These are phyloP conservation scores for Umbelopsis vinacea DNA, from an alignment of 192 early-diverging fungal genomes.

Conservation along the genomic window DNA sequence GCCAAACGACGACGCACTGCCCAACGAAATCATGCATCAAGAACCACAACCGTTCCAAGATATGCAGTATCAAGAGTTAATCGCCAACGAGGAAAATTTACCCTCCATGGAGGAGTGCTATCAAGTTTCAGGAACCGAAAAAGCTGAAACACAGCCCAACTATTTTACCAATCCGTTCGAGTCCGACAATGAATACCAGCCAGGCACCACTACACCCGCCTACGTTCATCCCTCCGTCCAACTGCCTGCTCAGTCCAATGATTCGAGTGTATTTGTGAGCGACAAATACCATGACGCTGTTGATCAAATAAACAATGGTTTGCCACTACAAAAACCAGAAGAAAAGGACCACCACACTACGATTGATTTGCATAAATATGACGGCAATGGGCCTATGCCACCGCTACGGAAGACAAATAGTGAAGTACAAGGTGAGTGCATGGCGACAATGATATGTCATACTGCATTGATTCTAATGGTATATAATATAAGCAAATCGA, in stretches of 20 bases:
- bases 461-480: neutral
- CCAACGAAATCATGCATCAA: neutral
- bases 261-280: neutral
- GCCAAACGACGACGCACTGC: neutral
- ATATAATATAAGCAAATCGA: slow-evolving; percentile 12
- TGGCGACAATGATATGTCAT: neutral
- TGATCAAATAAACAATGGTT: neutral
- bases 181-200: slow-evolving; percentile 20
- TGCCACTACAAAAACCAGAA: neutral
- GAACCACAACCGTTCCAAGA: neutral
- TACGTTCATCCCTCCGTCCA: neutral
- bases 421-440: neutral
- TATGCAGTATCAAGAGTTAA: neutral
- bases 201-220: neutral
- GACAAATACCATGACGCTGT: neutral
- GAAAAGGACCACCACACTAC: neutral
- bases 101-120: slow-evolving; percentile 37
- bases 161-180: slow-evolving; percentile 43
- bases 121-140: slow-evolving; percentile 1
- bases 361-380: neutral
- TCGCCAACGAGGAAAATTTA: slow-evolving; percentile 27
- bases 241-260: neutral
- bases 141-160: slow-evolving; percentile 26
- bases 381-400: neutral
- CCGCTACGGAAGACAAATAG: slow-evolving; percentile 1